phyloP scores from a whole-genome alignment of 495 filamentous ascomycete species.

The Podospora fimiseda region DNA sequence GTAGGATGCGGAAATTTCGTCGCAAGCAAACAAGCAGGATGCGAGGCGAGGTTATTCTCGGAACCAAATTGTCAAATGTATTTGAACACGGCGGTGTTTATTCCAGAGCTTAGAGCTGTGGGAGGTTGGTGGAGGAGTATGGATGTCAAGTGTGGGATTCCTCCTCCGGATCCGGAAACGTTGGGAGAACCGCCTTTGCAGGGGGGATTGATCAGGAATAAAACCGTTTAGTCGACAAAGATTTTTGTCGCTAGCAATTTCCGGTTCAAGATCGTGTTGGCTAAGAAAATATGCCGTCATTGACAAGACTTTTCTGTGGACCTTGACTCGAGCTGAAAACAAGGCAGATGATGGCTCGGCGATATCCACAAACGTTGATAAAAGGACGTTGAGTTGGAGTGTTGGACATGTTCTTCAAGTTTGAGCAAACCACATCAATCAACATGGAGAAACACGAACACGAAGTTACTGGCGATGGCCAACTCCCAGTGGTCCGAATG shows the following conservation, averaged over 20 bases:
- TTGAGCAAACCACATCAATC: background rate
- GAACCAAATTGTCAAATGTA: constrained; percentile 31
- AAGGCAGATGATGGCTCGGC: background rate
- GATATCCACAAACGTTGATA: no score
- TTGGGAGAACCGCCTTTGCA: constrained; percentile 17
- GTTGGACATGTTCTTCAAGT: no score
- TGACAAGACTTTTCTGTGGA: background rate
- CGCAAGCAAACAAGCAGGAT: constrained; percentile 32
- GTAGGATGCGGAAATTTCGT: constrained; percentile 33
- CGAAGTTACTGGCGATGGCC: background rate
- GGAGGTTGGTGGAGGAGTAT: constrained; percentile 33
- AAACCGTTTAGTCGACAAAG: no score
- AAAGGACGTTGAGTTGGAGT: no score
- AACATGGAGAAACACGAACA: background rate
- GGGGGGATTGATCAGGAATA: constrained; percentile 1
- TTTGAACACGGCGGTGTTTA: constrained; percentile 36
- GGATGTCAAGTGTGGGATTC: constrained; percentile 30
- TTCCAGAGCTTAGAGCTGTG: constrained; percentile 28
- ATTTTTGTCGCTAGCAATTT: no score
- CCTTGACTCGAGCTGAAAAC: background rate
- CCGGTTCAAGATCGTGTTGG: no score
- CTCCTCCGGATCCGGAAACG: constrained; percentile 14
- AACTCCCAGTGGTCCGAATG: constrained; percentile 13
- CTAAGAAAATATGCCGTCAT: background rate
- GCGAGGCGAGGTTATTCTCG: constrained; percentile 35